Percentiles rank a stretch among this genome's conserved stretches.
Conservation (phyloP, 495 filamentous ascomycete species). For the Achaetomiella virescens region DNA sequence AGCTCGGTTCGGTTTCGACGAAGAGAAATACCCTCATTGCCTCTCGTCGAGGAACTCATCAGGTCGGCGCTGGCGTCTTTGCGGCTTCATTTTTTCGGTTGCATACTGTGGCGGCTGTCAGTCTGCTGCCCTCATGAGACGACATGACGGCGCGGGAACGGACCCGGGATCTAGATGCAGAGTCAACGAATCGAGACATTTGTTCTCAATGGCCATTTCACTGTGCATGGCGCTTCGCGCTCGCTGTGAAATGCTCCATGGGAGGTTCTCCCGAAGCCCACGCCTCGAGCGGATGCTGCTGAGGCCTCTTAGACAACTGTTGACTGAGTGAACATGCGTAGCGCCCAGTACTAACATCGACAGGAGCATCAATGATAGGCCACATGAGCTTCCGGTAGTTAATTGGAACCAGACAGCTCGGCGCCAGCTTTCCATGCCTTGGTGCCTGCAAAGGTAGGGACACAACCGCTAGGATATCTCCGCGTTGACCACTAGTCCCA, state of each 20-base stretch:
- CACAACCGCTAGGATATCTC: slow-evolving; percentile 62
- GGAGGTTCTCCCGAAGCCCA: slow-evolving; percentile 54
- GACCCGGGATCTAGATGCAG: slow-evolving; percentile 26
- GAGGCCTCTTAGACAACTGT: slow-evolving; percentile 15
- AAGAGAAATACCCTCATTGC: slow-evolving; percentile 15
- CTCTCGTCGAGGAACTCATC: slow-evolving; percentile 11
- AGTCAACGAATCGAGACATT: slow-evolving; percentile 38
- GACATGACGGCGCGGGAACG: slow-evolving; percentile 17
- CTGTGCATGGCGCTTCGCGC: slow-evolving; percentile 36
- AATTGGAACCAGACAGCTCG: slow-evolving; percentile 3
- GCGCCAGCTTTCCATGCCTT: not conserved
- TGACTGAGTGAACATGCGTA: slow-evolving; percentile 8
- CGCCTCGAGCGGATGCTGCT: slow-evolving; percentile 19
- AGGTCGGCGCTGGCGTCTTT: slow-evolving; percentile 27
- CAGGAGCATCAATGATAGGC: not conserved
- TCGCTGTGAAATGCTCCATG: slow-evolving; percentile 57
- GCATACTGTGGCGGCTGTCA: slow-evolving; percentile 18
- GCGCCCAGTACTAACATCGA: slow-evolving; percentile 1
- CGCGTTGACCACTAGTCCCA: slow-evolving; percentile 54
- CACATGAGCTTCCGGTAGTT: not conserved
- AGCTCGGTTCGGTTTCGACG: slow-evolving; percentile 12
- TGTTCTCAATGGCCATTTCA: slow-evolving; percentile 57
- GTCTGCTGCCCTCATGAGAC: slow-evolving; percentile 5
- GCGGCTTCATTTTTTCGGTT: slow-evolving; percentile 19
- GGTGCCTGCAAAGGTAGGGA: slow-evolving; percentile 10